Evolutionary conservation across 2,329 filamentous ascomycete genomes (phyloP), one percentile per base, ranked within the genome.

Genomic region (Cytospora piceicola): DNA sequence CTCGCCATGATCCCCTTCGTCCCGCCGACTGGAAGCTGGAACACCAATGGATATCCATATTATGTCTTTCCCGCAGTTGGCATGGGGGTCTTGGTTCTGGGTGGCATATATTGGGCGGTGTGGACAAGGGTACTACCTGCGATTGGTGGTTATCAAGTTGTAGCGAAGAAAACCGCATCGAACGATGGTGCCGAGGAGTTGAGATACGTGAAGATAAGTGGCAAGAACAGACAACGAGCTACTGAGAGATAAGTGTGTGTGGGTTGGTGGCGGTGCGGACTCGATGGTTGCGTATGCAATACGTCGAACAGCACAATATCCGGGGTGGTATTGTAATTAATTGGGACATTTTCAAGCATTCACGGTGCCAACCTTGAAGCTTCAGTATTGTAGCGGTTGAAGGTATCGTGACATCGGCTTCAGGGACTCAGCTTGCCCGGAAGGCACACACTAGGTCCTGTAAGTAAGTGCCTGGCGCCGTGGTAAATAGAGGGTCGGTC

Each of bases 1-100:
- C 77, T 86, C 11, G 80, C 80, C 2, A 46, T 85, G 0, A 82
- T 84, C 0, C 85, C 85, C 0, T 86, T 87, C 63, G 80, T 87
- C 54, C 84, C 85, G 1, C 85, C 84, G 0, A 77, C 78, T 39
- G 79, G 77, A 1, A 78, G 76, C 69, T 81, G 78, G 76, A 78
- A 80, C 59, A 78, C 78, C 0, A 78, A 82, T 15, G 80, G 81
- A 0, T 86, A 86, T 51, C 82, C 83, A 1, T 86, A 86, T 75
- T 87, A 83, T 65, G 75, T 85, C 0, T 85, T 85, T 69, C 84
- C 84, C 0, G 78, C 85, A 0, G 83, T 87, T 0, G 84, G 83
- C 0, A 79, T 85, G 0, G 79, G 78, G 0, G 81, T 87, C 8
- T 71, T 87, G 30, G 58, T 84, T 0, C 72, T 85, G 0, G 85